Evolutionary conservation across 2,329 filamentous ascomycete genomes (phyloP), one percentile per base, ranked within the genome.

Genomic region (Cladosporium sp.): DNA sequence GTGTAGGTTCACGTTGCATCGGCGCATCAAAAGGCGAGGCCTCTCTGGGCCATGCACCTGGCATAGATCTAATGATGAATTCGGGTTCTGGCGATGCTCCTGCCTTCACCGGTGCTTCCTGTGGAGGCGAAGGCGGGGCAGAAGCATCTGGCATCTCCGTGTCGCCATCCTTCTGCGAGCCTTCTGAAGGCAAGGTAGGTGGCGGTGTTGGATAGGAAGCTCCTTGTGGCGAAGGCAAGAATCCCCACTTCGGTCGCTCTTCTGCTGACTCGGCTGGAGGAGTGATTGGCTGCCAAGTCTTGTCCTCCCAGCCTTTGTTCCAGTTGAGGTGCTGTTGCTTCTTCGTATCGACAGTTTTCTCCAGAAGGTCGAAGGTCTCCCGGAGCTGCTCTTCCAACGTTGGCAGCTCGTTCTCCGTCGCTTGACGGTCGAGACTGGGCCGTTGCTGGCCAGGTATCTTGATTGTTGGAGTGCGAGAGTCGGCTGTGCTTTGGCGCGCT

Each of bases 231-330:
- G 60, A 56, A 19, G 66, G 58, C 19, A 61, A 56, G 41, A 53
- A 53, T 32, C 60, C 63, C 60, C 66, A 68, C 43, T 59, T 59
- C 9, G 58, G 59, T n/a, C 54, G 56, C 40, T 60, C 53, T 28
- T 63, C 63, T 13, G 55, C 54, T 13, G 54, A 77, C 54, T 89
- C 85, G 63, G 82, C 77, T 41, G 88, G 82, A 18, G 90, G 90
- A 46, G 87, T 89, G 59, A 97, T 80, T 46, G 92, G 90, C 59
- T 85, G 84, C 73, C 85, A 84, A 56, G 92, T 96, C 67, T 90
- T 79, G 73, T 97, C 91, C 63, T 95, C 81, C 74, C 89, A 90
- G 65, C 88, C 86, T 62, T 87, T 80, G 71, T 96, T 96, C 90
- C 92, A 96, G 68, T 87, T 84, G 62, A 86, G 83, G 72, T 96